Base-by-base conservation (phyloP, 2,329 filamentous ascomycete species). In the Scleromitrula shiraiana region DNA sequence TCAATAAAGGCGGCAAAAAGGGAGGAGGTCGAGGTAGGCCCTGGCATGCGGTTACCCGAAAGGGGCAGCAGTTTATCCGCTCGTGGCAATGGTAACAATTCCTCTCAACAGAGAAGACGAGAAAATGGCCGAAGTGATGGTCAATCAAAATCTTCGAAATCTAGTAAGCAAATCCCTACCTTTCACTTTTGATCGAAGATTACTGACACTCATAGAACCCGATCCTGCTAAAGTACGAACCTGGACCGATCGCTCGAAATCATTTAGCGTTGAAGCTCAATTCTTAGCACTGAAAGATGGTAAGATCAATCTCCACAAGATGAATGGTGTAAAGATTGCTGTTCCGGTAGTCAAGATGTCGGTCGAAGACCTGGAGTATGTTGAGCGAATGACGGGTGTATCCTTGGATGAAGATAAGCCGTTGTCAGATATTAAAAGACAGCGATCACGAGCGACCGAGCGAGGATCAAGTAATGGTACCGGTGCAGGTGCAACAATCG, bases 321-420 rank as follows among this genome's bases (percentile, higher is more conserved):
- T 88, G 68, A 98, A 98, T 64, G 93, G 93, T 30, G 89, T 98
- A 60, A 97, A 97, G 68, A 98, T 98, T 67, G 93, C 93, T 7
- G 93, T 98, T 4, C 93, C 93, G 2, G 80, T 97, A 23, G 74
- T 81, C 32, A 98, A 98, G 66, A 98, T 98, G 93, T 94, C 91
- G 1, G 76, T 89, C 35, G 86, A 91, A 62, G 93, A 98, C 67
- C 74, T 98, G 32, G 91, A 96, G 67, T 97, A 94, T 60, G 91
- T 98, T 48, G 93, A 98, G 68, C 80, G 78, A 51, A 73, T 80
- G 14, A 93, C 90, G n/a, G 89, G 90, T 29, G 77, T 88, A 41
- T 95, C 90, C 10, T 71, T 97, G 41, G 83, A 87, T 55, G 91
- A 97, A 61, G 89, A 96, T 60, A 96, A 95, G 67, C 91, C 91